phyloP scores from a whole-genome alignment of 352 stramenopile genomes.

The Globisporangium iwayamae region DNA sequence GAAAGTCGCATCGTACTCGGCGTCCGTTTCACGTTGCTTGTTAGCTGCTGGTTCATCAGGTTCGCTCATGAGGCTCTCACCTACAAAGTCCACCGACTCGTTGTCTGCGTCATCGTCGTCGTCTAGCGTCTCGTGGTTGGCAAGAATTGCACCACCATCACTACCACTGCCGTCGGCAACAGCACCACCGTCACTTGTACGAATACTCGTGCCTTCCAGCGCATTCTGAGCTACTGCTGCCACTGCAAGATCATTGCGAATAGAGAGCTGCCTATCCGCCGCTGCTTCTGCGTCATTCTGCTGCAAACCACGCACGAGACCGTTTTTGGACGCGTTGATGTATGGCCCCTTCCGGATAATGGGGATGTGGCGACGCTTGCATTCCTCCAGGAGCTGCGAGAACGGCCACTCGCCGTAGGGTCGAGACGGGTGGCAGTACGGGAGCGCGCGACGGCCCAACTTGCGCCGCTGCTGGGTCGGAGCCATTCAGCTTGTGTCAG shows the following conservation, averaged over 20 bases:
- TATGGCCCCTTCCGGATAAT: constrained; percentile 4
- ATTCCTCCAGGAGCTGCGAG: constrained; percentile 5
- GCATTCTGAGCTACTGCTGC: not conserved
- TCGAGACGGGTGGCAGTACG: not conserved
- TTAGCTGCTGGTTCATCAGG: not conserved
- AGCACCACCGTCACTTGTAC: not conserved
- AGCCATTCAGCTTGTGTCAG: not conserved
- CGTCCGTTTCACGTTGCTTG: not conserved
- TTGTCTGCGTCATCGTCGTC: not conserved
- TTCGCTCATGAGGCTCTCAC: not conserved
- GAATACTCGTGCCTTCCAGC: not conserved
- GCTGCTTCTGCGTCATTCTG: not conserved
- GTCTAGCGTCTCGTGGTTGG: not conserved
- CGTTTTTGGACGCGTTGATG: constrained; percentile 6
- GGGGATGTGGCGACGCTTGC: constrained; percentile 2
- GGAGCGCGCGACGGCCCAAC: not conserved
- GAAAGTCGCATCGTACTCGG: not conserved
- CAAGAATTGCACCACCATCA: not conserved
- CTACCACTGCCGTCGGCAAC: not conserved
- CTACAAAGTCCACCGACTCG: not conserved
- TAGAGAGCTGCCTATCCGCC: not conserved
- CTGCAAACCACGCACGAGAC: not conserved
- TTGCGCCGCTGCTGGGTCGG: not conserved
- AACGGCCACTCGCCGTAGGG: constrained; percentile 11
- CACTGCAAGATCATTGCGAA: not conserved